Evolutionary conservation across 2,329 filamentous ascomycete genomes (phyloP).

Genomic region (Xylaria digitata): DNA sequence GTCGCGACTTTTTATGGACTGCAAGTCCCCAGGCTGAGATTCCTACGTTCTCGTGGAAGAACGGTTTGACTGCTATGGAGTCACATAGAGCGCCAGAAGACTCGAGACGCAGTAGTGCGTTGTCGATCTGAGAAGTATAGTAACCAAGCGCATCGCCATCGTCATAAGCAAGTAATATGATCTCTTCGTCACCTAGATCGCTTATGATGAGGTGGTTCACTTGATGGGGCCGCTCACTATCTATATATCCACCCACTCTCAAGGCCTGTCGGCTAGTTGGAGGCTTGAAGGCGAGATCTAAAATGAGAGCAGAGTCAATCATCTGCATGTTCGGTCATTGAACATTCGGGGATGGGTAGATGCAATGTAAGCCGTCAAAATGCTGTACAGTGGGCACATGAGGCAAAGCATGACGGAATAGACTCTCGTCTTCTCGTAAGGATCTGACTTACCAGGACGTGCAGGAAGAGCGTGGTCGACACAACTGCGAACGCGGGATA

Average conservation of each 20-base stretch:
- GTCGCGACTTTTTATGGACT: slow-evolving; percentile 80
- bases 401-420: not conserved
- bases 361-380: not conserved
- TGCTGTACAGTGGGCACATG: not conserved
- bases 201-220: slow-evolving; percentile 78
- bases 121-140: slow-evolving; percentile 66
- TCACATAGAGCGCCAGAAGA: slow-evolving; percentile 45
- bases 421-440: not conserved
- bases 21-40: slow-evolving; percentile 89
- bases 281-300: slow-evolving; percentile 62
- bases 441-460: slow-evolving; percentile 49
- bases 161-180: slow-evolving; percentile 75
- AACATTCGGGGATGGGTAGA: not conserved
- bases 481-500: slow-evolving; percentile 63
- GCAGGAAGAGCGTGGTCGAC: slow-evolving; percentile 60
- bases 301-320: slow-evolving; percentile 7
- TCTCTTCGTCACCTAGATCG: slow-evolving; percentile 75
- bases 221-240: slow-evolving; percentile 64
- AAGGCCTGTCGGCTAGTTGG: slow-evolving; percentile 55
- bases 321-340: not conserved
- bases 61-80: slow-evolving; percentile 51
- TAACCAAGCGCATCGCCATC: slow-evolving; percentile 81
- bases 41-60: slow-evolving; percentile 82
- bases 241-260: slow-evolving; percentile 64
- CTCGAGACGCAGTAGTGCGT: slow-evolving; percentile 41